Percentiles rank a stretch among this genome's conserved stretches.
Evolutionary conservation across 202 grass and related monocot genomes (phyloP).

Genomic region (Schoenoplectus triqueter): DNA sequence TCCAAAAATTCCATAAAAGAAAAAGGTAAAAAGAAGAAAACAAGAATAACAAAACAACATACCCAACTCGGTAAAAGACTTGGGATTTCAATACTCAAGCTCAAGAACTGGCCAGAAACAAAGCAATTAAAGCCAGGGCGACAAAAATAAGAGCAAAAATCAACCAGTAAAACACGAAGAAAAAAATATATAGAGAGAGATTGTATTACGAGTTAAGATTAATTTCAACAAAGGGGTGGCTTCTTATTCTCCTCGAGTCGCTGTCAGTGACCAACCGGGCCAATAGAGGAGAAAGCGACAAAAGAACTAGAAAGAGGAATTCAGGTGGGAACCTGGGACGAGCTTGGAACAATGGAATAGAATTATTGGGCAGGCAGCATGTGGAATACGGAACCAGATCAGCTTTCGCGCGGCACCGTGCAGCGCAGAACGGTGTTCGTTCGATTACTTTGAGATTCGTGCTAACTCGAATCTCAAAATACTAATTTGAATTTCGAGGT

Average conservation of each 20-base stretch:
- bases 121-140: not conserved
- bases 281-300: slow-evolving; percentile 27
- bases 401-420: too few relatives aligned
- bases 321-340: not conserved
- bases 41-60: slow-evolving; percentile 8
- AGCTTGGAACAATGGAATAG: not conserved
- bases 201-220: slow-evolving; percentile 17
- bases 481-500: too few relatives aligned
- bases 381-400: too few relatives aligned
- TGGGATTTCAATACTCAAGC: slow-evolving; percentile 5
- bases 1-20: not conserved
- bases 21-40: not conserved
- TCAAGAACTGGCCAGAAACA: slow-evolving; percentile 40
- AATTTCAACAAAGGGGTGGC: slow-evolving; percentile 14
- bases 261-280: slow-evolving; percentile 37
- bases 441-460: too few relatives aligned
- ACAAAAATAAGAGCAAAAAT: not conserved
- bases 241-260: slow-evolving; percentile 33
- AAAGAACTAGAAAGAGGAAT: slow-evolving; percentile 38
- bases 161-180: not conserved
- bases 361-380: slow-evolving; percentile 28
- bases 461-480: too few relatives aligned
- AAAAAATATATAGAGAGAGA: not conserved
- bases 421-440: not conserved
- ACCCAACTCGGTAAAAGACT: slow-evolving; percentile 18